phyloP scores from a whole-genome alignment of 768 basidiomycete genomes.

The Wakefieldia striispora region DNA sequence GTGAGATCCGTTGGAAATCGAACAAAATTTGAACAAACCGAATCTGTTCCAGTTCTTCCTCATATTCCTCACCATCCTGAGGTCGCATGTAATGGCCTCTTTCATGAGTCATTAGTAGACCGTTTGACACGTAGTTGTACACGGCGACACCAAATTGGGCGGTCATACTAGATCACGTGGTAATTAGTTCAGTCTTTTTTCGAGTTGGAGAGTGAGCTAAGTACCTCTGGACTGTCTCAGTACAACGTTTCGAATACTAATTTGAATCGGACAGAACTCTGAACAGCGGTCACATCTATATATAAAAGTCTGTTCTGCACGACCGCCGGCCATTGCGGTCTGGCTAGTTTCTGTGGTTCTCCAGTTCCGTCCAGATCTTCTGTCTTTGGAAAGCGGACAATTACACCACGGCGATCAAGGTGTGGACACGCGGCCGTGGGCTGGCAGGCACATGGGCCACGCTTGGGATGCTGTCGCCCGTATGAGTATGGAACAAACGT shows the following conservation, averaged over 20 bases:
- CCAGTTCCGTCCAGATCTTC: constrained; percentile 10
- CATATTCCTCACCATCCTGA: constrained; percentile 41
- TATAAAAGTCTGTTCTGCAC: no score
- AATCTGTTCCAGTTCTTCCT: constrained; percentile 68
- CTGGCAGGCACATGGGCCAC: constrained; percentile 9
- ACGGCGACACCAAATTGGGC: neutral
- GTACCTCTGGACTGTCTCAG: no score
- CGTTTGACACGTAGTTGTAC: neutral
- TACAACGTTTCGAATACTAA: no score
- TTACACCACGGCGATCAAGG: constrained; percentile 25
- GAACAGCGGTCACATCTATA: no score
- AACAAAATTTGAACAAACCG: constrained; percentile 38
- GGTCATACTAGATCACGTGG: constrained; percentile 14
- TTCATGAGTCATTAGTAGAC: constrained; percentile 20
- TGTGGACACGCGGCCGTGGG: constrained; percentile 20
- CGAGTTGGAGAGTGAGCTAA: no score
- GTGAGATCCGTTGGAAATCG: constrained; percentile 11
- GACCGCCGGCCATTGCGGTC: no score
- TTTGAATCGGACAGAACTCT: no score
- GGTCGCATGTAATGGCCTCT: constrained; percentile 25
- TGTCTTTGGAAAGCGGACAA: constrained; percentile 2
- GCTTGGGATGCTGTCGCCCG: neutral
- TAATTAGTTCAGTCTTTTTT: neutral
- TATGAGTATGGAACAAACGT: constrained; percentile 8
- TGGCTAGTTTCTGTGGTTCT: neutral